A percentile compares a stretch with the other conserved stretches of the same genome.
These are phyloP conservation scores for Luzula sylvatica DNA, from an alignment of 176 grass and related monocot genomes.

Conservation along the genomic window DNA sequence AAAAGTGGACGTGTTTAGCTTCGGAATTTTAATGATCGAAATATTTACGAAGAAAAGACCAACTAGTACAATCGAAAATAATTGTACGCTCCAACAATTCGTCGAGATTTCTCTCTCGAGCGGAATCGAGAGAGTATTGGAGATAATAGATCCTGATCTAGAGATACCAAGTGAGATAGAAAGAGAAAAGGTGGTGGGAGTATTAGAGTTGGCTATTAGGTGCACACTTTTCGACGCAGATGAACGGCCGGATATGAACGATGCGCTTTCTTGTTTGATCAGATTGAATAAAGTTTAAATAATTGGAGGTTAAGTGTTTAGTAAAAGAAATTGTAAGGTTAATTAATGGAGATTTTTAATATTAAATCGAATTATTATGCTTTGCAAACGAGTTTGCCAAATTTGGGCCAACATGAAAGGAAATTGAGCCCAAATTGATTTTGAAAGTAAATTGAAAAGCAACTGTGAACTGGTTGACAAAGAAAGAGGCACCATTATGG, in stretches of 20 bases:
- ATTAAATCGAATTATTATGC: too few species aligned
- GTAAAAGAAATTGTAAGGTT: too few species aligned
- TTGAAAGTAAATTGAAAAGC: too few species aligned
- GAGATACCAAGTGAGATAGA: slow-evolving; percentile 37
- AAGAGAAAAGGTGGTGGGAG: slow-evolving; percentile 32
- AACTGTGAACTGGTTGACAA: too few species aligned
- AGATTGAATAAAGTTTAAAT: slow-evolving; percentile 28
- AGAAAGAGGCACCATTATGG: background rate
- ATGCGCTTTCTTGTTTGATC: slow-evolving; percentile 43
- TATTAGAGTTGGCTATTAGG: slow-evolving; percentile 35
- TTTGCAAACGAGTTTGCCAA: too few species aligned
- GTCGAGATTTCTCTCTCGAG: slow-evolving; percentile 44
- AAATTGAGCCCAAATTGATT: too few species aligned
- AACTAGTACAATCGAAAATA: slow-evolving; percentile 45
- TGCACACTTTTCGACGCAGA: slow-evolving; percentile 53
- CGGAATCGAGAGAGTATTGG: slow-evolving; percentile 31
- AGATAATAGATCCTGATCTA: slow-evolving; percentile 43
- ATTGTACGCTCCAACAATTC: slow-evolving; percentile 62
- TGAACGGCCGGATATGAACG: slow-evolving; percentile 62
- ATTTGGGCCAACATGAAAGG: too few species aligned
- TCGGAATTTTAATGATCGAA: slow-evolving; percentile 73
- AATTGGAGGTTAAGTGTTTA: too few species aligned
- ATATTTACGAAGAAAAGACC: slow-evolving; percentile 60
- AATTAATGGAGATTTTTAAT: too few species aligned
- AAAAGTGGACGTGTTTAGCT: slow-evolving; percentile 90